Conservation (phyloP, 2,329 filamentous ascomycete species). For the Fusarium oligoseptatum region DNA sequence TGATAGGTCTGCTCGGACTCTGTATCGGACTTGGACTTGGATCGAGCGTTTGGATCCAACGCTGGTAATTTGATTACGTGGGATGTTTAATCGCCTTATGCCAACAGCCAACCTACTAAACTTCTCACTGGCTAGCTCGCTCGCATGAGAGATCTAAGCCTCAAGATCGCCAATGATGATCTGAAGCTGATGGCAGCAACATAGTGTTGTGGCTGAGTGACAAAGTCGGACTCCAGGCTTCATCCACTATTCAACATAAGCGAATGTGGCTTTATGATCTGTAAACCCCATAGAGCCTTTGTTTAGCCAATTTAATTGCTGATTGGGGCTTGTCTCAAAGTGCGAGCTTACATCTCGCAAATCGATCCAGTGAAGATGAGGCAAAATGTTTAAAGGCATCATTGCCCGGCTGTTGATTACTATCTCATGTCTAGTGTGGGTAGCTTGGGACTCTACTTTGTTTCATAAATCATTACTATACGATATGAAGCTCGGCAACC, state of each 20-base stretch:
- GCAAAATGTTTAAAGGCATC: not conserved
- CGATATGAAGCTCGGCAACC: slow-evolving; percentile 12
- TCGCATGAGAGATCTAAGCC: not conserved
- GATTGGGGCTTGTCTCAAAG: not conserved
- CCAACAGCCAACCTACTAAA: not conserved
- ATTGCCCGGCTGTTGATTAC: not conserved
- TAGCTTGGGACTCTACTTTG: not conserved
- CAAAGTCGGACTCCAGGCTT: not conserved
- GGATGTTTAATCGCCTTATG: not conserved
- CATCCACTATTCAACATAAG: not conserved
- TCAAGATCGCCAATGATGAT: not conserved
- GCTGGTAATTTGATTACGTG: not conserved
- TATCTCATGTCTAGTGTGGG: not conserved
- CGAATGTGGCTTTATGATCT: not conserved
- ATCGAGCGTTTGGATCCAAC: not conserved
- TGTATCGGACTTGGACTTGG: not conserved
- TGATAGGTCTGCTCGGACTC: slow-evolving; percentile 10
- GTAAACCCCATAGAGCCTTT: not conserved
- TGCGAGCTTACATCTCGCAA: slow-evolving; percentile 1
- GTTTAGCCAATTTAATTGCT: not conserved
- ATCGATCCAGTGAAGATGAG: too few relatives aligned
- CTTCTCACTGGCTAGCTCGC: not conserved
- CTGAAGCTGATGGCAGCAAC: not conserved
- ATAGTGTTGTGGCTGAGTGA: not conserved
- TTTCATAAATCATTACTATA: not conserved